Evolutionary conservation across 352 stramenopile genomes (phyloP), one percentile per base, ranked within the genome.

Genomic region (Globisporangium nodosum): DNA sequence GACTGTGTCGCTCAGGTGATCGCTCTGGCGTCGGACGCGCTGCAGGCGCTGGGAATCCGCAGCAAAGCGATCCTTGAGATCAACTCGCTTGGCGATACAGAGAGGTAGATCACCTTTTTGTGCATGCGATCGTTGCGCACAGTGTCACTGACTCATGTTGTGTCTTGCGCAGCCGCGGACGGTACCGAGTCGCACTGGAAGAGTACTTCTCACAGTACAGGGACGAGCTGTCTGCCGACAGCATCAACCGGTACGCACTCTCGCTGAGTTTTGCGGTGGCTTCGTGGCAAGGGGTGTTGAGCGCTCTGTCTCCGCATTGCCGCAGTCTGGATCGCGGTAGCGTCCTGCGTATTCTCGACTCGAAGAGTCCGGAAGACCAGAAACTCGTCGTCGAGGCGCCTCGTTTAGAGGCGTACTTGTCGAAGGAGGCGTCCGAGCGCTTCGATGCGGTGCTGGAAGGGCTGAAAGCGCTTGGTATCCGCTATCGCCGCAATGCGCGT

Each of bases 291-390:
- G 50, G 3, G n/a, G 0, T 40, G 6, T 40, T 40, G 35, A 15
- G 12, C 11, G 35, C 12, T 13, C 35, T 40, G 2, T 35, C 8
- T 40, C 11, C 42, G 40, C 11, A 40, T 40, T 40, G 46, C 6
- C 24, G 24, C 21, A 92, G 83, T 37, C 70, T 96, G 16, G 82
- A 90, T 56, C 74, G 87, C 39, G 85, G 85, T 8, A 96, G 85
- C 54, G 78, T 96, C 31, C 68, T 96, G 59, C 85, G 87, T 12
- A 94, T 96, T 48, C 68, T 96, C 12, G 87, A 96, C 60, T 96
- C 87, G 1, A 96, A 94, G 59, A 87, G 71, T 52, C 74, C 81
- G 37, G 51, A 60, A 18, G 87, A 96, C 61, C 76, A 92, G 21
- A 67, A 75, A 42, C 61, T 94, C 58, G 63, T 94, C 37, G 64